Conservation (phyloP, 1,284 basidiomycete genomes). For the Boletus semigastroideus region DNA sequence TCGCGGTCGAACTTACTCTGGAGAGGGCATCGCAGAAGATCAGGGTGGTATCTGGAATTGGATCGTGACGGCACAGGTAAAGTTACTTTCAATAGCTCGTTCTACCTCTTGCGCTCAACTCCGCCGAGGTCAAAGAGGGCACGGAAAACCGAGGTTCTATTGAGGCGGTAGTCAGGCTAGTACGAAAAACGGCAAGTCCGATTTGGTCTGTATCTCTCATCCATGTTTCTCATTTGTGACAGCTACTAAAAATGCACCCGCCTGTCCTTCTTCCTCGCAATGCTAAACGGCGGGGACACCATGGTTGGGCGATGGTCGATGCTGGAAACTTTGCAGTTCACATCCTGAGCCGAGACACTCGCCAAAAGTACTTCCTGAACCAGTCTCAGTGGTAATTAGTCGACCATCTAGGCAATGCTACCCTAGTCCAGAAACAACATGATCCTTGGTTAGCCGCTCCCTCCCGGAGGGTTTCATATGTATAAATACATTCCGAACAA, state of each 20-base stretch:
- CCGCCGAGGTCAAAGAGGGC: slow-evolving; percentile 69
- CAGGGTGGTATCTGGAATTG: slow-evolving; percentile 67
- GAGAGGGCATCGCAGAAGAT: slow-evolving; percentile 56
- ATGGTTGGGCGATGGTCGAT: slow-evolving; percentile 82
- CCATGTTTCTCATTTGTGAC: slow-evolving; percentile 5
- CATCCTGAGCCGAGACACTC: slow-evolving; percentile 59
- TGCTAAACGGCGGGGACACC: slow-evolving; percentile 53
- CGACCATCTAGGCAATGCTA: background rate
- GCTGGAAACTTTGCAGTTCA: slow-evolving; percentile 77
- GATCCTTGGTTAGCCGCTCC: background rate
- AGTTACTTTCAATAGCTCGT: slow-evolving; percentile 3
- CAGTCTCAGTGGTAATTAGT: slow-evolving; percentile 32
- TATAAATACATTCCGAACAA: background rate
- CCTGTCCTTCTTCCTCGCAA: slow-evolving; percentile 62
- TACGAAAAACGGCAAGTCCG: slow-evolving; percentile 61
- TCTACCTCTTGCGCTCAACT: background rate
- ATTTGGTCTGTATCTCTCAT: background rate
- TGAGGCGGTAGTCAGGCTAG: slow-evolving; percentile 64
- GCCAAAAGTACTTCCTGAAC: slow-evolving; percentile 61
- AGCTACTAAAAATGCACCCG: slow-evolving; percentile 55
- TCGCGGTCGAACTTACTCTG: slow-evolving; percentile 63
- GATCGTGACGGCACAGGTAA: slow-evolving; percentile 69
- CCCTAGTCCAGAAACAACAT: background rate
- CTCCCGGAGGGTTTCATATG: background rate
- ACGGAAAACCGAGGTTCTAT: slow-evolving; percentile 75